Evolutionary conservation across 495 filamentous ascomycete genomes (phyloP).

Genomic region (Chaetomium tenue): DNA sequence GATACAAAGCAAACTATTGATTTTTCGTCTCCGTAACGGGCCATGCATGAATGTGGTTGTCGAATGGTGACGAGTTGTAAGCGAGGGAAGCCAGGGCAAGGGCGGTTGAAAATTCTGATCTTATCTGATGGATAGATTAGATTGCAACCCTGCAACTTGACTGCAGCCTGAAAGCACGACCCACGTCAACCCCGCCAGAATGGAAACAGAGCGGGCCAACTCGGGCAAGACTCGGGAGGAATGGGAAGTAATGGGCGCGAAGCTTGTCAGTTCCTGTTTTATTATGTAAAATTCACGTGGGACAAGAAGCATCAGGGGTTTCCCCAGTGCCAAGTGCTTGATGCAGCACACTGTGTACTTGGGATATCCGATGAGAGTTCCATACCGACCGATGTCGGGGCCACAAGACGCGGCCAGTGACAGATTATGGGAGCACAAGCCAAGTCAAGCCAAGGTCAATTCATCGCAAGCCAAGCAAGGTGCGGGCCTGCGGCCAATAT

Average conservation of each 20-base stretch:
- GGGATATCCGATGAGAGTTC: no score
- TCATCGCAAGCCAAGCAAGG: not conserved
- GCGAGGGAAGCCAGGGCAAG: constrained; percentile 9
- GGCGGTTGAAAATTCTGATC: constrained; percentile 19
- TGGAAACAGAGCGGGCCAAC: not conserved
- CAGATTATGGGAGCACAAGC: no score
- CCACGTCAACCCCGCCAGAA: no score
- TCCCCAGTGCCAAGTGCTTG: constrained; percentile 8
- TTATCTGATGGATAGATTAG: constrained; percentile 30
- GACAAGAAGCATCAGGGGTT: not conserved
- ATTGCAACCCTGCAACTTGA: constrained; percentile 9
- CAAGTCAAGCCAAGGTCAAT: no score
- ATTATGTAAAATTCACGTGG: constrained; percentile 3
- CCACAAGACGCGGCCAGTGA: no score
- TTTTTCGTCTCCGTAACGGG: constrained; percentile 17
- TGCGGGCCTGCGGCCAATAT: not conserved
- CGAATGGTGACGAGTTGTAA: constrained; percentile 8
- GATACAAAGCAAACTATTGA: constrained; percentile 10
- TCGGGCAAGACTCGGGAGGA: not conserved
- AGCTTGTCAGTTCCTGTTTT: not conserved
- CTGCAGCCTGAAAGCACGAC: no score
- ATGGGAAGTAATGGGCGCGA: no score
- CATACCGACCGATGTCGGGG: constrained; percentile 10
- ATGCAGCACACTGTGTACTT: constrained; percentile 14
- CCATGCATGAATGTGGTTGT: not conserved